These are phyloP conservation scores for Passalora sequoiae DNA, from an alignment of 2,329 filamentous ascomycete species.

Conservation along the genomic window DNA sequence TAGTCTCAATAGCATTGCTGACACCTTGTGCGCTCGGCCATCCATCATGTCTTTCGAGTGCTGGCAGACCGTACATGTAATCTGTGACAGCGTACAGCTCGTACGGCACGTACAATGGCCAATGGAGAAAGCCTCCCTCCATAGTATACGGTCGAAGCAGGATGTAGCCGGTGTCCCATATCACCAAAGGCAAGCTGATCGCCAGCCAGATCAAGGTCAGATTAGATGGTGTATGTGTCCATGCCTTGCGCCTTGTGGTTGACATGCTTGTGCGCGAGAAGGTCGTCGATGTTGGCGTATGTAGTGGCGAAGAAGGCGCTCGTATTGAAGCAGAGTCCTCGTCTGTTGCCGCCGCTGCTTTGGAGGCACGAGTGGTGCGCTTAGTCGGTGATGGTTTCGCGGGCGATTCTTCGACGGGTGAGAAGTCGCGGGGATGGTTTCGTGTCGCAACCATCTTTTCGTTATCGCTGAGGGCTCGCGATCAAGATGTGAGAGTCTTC, in stretches of 20 bases:
- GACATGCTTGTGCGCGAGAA: conserved; percentile 4
- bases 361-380: conserved; percentile 20
- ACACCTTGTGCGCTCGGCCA: conserved; percentile 71
- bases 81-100: conserved; percentile 75
- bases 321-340: background rate
- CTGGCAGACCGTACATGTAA: conserved; percentile 73
- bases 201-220: conserved; percentile 65
- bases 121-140: conserved; percentile 68
- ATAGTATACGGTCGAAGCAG: conserved; percentile 75
- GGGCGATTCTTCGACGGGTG: conserved; percentile 1
- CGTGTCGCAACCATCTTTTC: conserved; percentile 53
- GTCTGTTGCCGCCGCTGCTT: conserved; percentile 9
- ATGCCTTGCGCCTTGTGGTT: conserved; percentile 25
- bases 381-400: conserved; percentile 21
- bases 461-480: conserved; percentile 10
- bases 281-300: conserved; percentile 36
- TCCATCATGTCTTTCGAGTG: conserved; percentile 61
- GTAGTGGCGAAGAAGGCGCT: background rate
- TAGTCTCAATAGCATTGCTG: conserved; percentile 64
- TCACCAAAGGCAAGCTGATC: conserved; percentile 69
- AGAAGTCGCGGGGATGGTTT: conserved; percentile 47
- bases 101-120: conserved; percentile 71
- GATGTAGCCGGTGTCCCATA: conserved; percentile 78
- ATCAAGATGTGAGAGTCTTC: background rate
- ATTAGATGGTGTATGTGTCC: conserved; percentile 58